phyloP scores from a whole-genome alignment of 148 eudicot genomes.

The Silene conica region DNA sequence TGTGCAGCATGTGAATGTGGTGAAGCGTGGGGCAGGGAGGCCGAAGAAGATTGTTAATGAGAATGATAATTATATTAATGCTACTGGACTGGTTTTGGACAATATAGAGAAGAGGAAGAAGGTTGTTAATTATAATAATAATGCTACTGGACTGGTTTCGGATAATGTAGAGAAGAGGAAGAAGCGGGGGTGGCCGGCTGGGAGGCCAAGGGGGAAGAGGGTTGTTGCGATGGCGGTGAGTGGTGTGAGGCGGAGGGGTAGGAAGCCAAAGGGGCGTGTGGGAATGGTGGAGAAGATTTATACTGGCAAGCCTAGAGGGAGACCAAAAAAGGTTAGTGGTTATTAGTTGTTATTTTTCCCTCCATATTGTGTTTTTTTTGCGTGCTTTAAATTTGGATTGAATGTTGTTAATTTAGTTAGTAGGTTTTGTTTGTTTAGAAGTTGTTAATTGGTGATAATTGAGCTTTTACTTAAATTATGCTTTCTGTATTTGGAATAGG shows the following conservation, averaged over 20 bases:
- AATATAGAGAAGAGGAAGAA: neutral
- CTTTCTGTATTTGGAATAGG: too few relatives aligned
- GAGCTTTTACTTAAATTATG: too few relatives aligned
- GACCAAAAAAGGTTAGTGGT: slow-evolving; percentile 33
- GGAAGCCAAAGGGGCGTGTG: slow-evolving; percentile 17
- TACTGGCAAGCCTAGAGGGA: slow-evolving; percentile 30
- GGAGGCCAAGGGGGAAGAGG: slow-evolving; percentile 1
- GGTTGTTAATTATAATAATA: neutral
- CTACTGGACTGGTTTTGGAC: neutral
- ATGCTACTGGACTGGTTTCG: neutral
- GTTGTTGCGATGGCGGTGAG: neutral
- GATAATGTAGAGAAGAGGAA: neutral
- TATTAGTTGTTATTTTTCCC: neutral
- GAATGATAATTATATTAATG: neutral
- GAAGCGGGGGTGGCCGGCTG: neutral
- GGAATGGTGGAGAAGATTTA: neutral
- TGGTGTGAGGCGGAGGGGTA: neutral
- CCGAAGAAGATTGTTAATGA: neutral
- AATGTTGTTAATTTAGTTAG: neutral
- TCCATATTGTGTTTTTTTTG: neutral
- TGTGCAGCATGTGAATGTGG: too few relatives aligned
- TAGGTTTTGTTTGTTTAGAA: neutral
- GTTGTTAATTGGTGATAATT: neutral
- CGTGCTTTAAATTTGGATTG: neutral
- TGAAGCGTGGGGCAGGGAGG: neutral